Conservation (phyloP, 208 protist genomes). For the Kentomonas sorsogonicus region DNA sequence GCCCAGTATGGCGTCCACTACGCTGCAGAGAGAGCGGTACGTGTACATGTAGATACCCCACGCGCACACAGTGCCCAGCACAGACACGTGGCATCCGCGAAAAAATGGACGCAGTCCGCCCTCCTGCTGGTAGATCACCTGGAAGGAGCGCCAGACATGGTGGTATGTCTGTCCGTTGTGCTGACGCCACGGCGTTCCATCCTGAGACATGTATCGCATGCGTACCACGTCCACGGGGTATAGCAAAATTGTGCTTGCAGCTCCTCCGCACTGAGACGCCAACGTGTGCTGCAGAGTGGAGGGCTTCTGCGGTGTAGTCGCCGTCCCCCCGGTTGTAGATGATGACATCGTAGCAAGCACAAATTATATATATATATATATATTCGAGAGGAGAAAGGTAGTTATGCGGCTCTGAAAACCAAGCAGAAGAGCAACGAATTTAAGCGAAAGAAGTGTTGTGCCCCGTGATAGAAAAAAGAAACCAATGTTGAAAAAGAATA, state of each 20-base stretch:
- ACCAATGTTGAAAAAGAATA: no score
- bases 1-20: no score
- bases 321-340: background rate
- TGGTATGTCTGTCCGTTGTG: conserved; percentile 59
- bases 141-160: conserved; percentile 22
- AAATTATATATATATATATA: no score
- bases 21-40: conserved; percentile 53
- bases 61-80: conserved; percentile 39
- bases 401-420: no score
- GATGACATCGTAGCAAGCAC: no score
- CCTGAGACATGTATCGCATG: conserved; percentile 78
- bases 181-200: conserved; percentile 37
- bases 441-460: no score
- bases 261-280: conserved; percentile 35
- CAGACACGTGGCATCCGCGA: conserved; percentile 47
- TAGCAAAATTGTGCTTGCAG: conserved; percentile 35
- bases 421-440: no score
- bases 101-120: conserved; percentile 37
- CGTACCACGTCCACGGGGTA: conserved; percentile 83
- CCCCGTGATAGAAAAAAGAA: no score
- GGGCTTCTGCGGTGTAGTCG: conserved; percentile 1
- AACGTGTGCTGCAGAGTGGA: conserved; percentile 23
- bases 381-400: no score
- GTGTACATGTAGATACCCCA: conserved; percentile 83
- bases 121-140: conserved; percentile 36